A percentile compares a stretch with the other conserved stretches of the same genome.
phyloP scores from a whole-genome alignment of 306 rosid genomes.

The Vigna angularis region DNA sequence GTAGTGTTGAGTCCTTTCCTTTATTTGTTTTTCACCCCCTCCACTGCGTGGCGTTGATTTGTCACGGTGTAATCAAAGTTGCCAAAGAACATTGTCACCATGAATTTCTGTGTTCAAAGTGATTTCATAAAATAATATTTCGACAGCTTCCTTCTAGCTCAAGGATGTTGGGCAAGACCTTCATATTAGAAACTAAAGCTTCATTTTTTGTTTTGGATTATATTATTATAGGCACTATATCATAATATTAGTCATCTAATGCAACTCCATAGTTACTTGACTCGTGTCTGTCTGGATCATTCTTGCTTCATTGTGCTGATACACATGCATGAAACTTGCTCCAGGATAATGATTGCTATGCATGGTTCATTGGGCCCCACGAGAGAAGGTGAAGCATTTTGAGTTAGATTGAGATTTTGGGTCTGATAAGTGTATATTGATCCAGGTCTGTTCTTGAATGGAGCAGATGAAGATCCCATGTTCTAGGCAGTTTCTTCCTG shows the following conservation, averaged over 20 bases:
- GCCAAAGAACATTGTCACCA: conserved; percentile 43
- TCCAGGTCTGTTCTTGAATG: too few relatives aligned
- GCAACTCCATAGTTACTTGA: background rate
- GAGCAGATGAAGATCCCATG: too few relatives aligned
- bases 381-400: background rate
- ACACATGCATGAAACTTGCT: background rate
- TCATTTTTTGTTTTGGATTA: conserved; percentile 34
- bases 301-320: background rate
- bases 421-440: too few relatives aligned
- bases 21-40: conserved; percentile 43
- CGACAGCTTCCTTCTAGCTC: conserved; percentile 52
- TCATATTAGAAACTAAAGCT: conserved; percentile 43
- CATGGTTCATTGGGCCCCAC: background rate
- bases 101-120: conserved; percentile 54
- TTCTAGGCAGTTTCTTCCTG: too few relatives aligned
- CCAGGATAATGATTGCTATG: background rate
- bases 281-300: background rate
- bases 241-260: background rate
- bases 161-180: conserved; percentile 51
- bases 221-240: conserved; percentile 13
- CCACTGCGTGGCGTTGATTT: conserved; percentile 39
- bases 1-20: conserved; percentile 36
- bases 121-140: conserved; percentile 59
- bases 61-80: conserved; percentile 58
- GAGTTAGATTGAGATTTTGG: too few relatives aligned